A percentile compares a stretch with the other conserved stretches of the same genome.
phyloP scores from a whole-genome alignment of 2,329 filamentous ascomycete species.

The Penicillium italicum region DNA sequence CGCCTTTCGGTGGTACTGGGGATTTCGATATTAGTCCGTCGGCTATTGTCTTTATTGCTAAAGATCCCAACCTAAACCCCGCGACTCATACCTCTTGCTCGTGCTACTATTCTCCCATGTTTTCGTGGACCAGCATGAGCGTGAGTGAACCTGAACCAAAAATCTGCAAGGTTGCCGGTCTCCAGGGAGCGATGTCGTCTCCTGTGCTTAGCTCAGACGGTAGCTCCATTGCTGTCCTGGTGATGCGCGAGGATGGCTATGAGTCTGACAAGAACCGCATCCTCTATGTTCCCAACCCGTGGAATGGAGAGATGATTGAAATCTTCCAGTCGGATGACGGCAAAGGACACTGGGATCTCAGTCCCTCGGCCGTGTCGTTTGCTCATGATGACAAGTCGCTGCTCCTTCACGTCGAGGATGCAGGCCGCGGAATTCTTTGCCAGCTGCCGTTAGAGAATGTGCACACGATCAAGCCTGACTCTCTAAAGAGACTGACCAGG shows the following conservation, averaged over 20 bases:
- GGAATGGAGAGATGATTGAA: slow-evolving; percentile 40
- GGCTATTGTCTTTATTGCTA: slow-evolving; percentile 47
- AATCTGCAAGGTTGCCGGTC: slow-evolving; percentile 31
- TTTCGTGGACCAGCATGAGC: slow-evolving; percentile 41
- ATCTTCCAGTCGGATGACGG: slow-evolving; percentile 38
- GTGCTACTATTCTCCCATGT: slow-evolving; percentile 45
- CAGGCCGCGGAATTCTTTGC: slow-evolving; percentile 43
- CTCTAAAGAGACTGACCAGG: slow-evolving; percentile 38
- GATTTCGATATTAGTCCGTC: slow-evolving; percentile 47
- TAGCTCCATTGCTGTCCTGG: slow-evolving; percentile 42
- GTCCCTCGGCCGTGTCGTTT: slow-evolving; percentile 42
- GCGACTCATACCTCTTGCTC: slow-evolving; percentile 48
- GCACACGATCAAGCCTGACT: slow-evolving; percentile 27
- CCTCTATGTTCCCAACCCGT: slow-evolving; percentile 42
- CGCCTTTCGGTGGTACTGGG: slow-evolving; percentile 46
- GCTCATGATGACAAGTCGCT: slow-evolving; percentile 42
- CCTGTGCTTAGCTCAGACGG: slow-evolving; percentile 46
- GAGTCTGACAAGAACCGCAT: slow-evolving; percentile 48
- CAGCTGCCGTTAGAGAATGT: slow-evolving; percentile 35
- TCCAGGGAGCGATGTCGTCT: slow-evolving; percentile 45
- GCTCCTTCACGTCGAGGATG: slow-evolving; percentile 42
- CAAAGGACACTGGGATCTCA: slow-evolving; percentile 42
- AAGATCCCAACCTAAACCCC: slow-evolving; percentile 45
- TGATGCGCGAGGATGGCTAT: slow-evolving; percentile 46
- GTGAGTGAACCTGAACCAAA: slow-evolving; percentile 31